Evolutionary conservation across 139 green algal species (phyloP).

Genomic region (Coelastrella sp.): DNA sequence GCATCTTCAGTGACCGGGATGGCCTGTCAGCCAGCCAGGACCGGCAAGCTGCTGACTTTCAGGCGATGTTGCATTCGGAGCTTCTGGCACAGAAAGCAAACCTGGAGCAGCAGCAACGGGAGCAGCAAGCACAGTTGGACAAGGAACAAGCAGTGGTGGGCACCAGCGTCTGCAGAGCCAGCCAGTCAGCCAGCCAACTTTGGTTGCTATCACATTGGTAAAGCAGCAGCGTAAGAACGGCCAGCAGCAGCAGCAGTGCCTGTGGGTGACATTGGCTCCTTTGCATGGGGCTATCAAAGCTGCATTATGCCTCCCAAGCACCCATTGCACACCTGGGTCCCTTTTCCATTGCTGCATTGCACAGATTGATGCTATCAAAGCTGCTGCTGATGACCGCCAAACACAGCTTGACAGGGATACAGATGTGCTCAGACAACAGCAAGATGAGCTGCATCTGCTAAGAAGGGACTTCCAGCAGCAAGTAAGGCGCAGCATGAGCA

Average conservation of each 20-base stretch:
- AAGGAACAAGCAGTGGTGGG: conserved; percentile 39
- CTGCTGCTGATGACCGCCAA: not conserved
- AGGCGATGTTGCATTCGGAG: conserved; percentile 23
- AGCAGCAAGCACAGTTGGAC: conserved; percentile 30
- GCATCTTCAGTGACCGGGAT: conserved; percentile 8
- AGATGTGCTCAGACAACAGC: conserved; percentile 18
- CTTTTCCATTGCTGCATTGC: no score
- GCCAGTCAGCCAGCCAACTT: not conserved
- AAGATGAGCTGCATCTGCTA: not conserved
- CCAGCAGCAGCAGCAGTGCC: not conserved
- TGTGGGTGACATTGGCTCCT: not conserved
- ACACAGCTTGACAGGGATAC: conserved; percentile 26
- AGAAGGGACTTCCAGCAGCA: not conserved
- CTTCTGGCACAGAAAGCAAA: conserved; percentile 31
- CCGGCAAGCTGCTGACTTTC: conserved; percentile 19
- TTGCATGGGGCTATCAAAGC: not conserved
- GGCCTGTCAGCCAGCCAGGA: not conserved
- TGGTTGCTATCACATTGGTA: no score
- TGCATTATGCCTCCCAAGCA: no score
- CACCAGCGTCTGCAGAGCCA: not conserved
- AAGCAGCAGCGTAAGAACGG: not conserved
- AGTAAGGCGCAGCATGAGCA: not conserved
- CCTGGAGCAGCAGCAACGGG: not conserved
- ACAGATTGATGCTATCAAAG: conserved; percentile 42
- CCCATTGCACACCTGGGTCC: no score